These are phyloP conservation scores for Rhododendron williamsianum DNA, from an alignment of 148 eudicot species.

Conservation along the genomic window DNA sequence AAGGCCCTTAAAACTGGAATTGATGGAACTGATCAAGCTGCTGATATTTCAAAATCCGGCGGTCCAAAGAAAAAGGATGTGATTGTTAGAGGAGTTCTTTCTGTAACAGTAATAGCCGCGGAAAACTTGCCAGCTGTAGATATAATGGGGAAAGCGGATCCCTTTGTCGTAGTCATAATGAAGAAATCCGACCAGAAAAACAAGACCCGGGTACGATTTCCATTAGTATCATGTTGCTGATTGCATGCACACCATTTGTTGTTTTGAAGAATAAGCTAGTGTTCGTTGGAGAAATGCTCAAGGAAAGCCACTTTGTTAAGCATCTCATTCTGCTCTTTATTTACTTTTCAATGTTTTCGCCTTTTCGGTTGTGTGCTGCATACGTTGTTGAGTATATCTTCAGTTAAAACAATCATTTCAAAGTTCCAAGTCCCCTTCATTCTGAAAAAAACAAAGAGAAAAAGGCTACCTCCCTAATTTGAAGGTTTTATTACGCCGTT, in stretches of 20 bases:
- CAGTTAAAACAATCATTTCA: not conserved
- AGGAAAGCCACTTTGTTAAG: not conserved
- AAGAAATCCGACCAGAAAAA: conserved; percentile 58
- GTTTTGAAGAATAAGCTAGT: not conserved
- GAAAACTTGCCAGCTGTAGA: conserved; percentile 74
- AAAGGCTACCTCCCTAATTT: not conserved
- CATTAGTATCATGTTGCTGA: not conserved
- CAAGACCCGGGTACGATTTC: conserved; percentile 72
- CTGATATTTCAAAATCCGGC: conserved; percentile 33
- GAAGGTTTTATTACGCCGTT: not conserved
- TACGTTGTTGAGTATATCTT: not conserved
- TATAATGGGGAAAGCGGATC: conserved; percentile 77
- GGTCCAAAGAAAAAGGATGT: conserved; percentile 42
- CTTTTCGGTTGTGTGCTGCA: not conserved
- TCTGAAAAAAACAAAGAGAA: not conserved
- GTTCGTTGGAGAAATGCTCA: not conserved
- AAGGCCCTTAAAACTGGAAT: conserved; percentile 49
- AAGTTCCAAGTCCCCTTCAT: not conserved
- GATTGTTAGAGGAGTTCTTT: conserved; percentile 77
- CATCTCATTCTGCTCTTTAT: not conserved
- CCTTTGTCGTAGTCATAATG: conserved; percentile 59
- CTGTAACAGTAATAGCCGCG: conserved; percentile 70
- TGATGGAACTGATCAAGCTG: conserved; percentile 25
- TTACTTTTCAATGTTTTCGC: not conserved
- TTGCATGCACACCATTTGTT: not conserved